These are phyloP conservation scores for Fusarium drepaniforme DNA, from an alignment of 2,329 filamentous ascomycete genomes.

Conservation along the genomic window DNA sequence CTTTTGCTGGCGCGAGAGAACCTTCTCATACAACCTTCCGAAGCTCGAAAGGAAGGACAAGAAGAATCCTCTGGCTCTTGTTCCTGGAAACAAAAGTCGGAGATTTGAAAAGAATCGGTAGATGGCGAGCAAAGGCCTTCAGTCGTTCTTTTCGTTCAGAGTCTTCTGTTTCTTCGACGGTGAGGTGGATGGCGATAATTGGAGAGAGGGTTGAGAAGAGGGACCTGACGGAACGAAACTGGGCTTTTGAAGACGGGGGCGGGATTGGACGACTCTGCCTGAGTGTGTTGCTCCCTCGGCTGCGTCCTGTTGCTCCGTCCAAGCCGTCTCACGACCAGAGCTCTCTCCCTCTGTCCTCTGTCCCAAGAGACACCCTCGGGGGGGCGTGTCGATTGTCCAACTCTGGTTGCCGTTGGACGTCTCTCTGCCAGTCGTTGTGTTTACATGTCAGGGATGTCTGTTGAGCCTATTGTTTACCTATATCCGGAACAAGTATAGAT, in stretches of 20 bases:
- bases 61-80: slow-evolving; percentile 75
- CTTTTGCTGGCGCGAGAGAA: slow-evolving; percentile 76
- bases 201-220: slow-evolving; percentile 50
- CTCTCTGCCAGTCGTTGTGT: slow-evolving; percentile 42
- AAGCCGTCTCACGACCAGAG: slow-evolving; percentile 13
- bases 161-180: slow-evolving; percentile 41
- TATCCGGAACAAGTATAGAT: slow-evolving; percentile 31
- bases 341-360: neutral
- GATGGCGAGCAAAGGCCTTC: slow-evolving; percentile 49
- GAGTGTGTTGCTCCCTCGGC: slow-evolving; percentile 36
- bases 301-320: slow-evolving; percentile 30
- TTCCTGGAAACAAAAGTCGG: slow-evolving; percentile 67
- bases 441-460: slow-evolving; percentile 33
- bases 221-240: slow-evolving; percentile 45
- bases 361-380: slow-evolving; percentile 16
- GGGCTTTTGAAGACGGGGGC: slow-evolving; percentile 56
- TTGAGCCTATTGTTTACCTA: slow-evolving; percentile 44
- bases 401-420: slow-evolving; percentile 17
- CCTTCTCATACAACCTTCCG: slow-evolving; percentile 74
- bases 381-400: slow-evolving; percentile 43
- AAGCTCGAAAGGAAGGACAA: slow-evolving; percentile 76
- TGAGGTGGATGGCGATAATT: slow-evolving; percentile 54
- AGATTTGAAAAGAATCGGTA: slow-evolving; percentile 51
- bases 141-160: slow-evolving; percentile 51
- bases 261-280: slow-evolving; percentile 44